These are phyloP conservation scores for Mycocentrospora acerina DNA, from an alignment of 2,329 filamentous ascomycete species.

Conservation along the genomic window DNA sequence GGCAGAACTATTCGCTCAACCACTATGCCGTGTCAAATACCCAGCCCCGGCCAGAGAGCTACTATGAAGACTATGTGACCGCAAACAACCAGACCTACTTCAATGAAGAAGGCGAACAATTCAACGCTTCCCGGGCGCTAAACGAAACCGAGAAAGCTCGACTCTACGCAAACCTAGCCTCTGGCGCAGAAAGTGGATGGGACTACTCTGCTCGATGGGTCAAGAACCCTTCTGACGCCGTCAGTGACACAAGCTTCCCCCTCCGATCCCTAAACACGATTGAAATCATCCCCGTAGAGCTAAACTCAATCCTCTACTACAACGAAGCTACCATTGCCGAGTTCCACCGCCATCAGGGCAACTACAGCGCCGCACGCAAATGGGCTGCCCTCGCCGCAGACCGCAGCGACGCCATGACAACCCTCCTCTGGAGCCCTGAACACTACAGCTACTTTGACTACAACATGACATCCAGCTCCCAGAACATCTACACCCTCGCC, in stretches of 20 bases:
- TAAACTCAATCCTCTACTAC: slow-evolving; percentile 68
- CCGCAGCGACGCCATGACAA: slow-evolving; percentile 63
- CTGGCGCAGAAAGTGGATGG: slow-evolving; percentile 66
- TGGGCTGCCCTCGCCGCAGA: slow-evolving; percentile 55
- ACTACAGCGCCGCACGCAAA: slow-evolving; percentile 50
- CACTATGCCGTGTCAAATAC: slow-evolving; percentile 65
- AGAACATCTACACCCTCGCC: slow-evolving; percentile 56
- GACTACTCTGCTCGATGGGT: slow-evolving; percentile 65
- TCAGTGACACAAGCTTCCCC: slow-evolving; percentile 63
- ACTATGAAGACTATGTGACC: slow-evolving; percentile 64
- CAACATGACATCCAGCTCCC: slow-evolving; percentile 61
- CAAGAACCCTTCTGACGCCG: slow-evolving; percentile 58
- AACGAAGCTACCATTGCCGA: slow-evolving; percentile 62
- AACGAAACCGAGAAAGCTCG: slow-evolving; percentile 54
- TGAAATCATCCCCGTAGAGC: slow-evolving; percentile 63
- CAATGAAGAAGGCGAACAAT: slow-evolving; percentile 59
- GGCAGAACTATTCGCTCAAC: slow-evolving; percentile 58
- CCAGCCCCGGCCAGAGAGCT: slow-evolving; percentile 68
- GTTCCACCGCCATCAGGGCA: slow-evolving; percentile 56
- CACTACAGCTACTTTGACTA: slow-evolving; percentile 68
- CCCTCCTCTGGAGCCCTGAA: slow-evolving; percentile 65
- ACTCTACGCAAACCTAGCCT: slow-evolving; percentile 64
- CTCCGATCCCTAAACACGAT: slow-evolving; percentile 63
- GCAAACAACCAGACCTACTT: slow-evolving; percentile 68
- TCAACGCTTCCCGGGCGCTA: slow-evolving; percentile 54